Percentiles rank a stretch among this genome's conserved stretches.
Conservation (phyloP, 805 yeast genomes). For the Wickerhamiella bombiphila region DNA sequence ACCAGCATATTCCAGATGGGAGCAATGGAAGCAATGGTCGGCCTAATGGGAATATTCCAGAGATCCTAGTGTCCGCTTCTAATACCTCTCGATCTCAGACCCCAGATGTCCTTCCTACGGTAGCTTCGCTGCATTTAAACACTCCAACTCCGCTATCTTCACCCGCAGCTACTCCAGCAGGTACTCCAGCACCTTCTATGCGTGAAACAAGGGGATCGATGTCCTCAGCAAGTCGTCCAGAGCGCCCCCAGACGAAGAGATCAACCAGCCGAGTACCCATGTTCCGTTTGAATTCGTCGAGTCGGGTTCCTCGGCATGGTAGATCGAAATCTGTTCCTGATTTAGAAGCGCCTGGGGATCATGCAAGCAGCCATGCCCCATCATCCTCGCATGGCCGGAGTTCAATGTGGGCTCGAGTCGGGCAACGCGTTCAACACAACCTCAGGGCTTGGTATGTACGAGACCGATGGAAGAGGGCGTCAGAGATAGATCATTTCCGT, state of each 20-base stretch:
- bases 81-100: no score
- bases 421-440: constrained; percentile 15
- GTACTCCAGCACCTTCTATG: no score
- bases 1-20: no score
- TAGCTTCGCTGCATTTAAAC: no score
- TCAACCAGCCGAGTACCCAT: not conserved
- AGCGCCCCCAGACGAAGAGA: not conserved
- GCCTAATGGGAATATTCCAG: no score
- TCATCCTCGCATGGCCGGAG: not conserved
- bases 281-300: not conserved
- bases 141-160: no score
- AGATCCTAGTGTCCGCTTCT: no score
- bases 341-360: not conserved
- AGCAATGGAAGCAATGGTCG: no score
- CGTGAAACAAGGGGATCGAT: no score
- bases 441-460: constrained; percentile 13
- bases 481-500: constrained; percentile 13
- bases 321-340: not conserved
- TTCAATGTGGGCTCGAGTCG: constrained; percentile 5
- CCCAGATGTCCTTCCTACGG: no score
- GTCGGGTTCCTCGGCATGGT: not conserved
- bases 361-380: not conserved
- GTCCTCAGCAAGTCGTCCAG: no score
- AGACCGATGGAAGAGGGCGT: constrained; percentile 6
- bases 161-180: no score